These are phyloP conservation scores for Eucalyptus polyanthemos DNA, from an alignment of 345 rosid species.

Conservation along the genomic window DNA sequence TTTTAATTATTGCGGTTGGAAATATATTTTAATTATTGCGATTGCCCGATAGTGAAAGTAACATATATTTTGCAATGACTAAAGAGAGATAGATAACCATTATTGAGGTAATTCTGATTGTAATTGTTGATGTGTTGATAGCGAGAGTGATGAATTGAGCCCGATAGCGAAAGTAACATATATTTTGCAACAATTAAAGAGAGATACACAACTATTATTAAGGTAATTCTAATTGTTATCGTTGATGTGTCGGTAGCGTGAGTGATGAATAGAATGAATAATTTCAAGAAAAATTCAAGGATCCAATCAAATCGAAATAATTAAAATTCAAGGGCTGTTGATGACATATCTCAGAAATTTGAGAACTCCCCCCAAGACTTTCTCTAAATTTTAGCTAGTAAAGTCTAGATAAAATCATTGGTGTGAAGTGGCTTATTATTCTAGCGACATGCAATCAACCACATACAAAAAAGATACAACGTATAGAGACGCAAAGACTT, in stretches of 20 bases:
- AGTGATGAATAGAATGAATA: not conserved
- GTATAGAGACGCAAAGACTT: not conserved
- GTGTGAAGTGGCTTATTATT: not conserved
- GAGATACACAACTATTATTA: not conserved
- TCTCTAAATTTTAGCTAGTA: not conserved
- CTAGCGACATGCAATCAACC: not conserved
- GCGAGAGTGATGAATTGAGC: not conserved
- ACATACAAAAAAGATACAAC: not conserved
- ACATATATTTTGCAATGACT: not conserved
- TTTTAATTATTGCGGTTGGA: not conserved
- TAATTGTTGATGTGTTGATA: not conserved
- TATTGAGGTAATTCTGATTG: not conserved
- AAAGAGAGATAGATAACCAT: not conserved
- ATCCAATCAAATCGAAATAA: not conserved
- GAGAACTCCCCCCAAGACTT: not conserved
- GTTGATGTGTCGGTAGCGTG: not conserved
- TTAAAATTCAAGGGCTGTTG: not conserved
- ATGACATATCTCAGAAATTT: not conserved
- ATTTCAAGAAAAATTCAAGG: not conserved
- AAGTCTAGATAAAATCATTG: not conserved
- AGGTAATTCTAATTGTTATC: not conserved
- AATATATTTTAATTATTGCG: not conserved
- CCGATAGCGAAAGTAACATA: rapidly evolving
- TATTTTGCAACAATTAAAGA: not conserved
- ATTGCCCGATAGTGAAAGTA: not conserved